Evolutionary conservation across 2,329 filamentous ascomycete species (phyloP), one percentile per base, ranked within the genome.

Genomic region (Zymoseptoria ardabiliae): DNA sequence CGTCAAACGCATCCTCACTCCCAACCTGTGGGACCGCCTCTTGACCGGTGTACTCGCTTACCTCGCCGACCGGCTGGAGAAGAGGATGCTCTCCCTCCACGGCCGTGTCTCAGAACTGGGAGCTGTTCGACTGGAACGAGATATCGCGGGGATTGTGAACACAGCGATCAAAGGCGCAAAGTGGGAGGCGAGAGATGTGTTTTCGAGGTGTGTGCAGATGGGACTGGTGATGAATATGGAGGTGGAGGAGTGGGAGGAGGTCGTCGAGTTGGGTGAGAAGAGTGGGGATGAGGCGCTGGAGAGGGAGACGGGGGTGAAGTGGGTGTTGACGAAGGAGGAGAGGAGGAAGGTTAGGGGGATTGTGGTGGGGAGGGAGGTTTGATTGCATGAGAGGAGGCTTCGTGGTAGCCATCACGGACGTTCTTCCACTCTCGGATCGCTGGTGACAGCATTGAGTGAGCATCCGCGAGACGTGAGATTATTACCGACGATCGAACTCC

Each of bases 191-290:
- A 80, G 90, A 30, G 91, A 96, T 70, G 75, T 83, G 2, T 96
- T 97, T 76, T 80, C 82, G 25, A 84, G 86, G 69, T 89, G 89
- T 59, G 81, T 82, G 60, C 91, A 97, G 79, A 87, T 96, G 68
- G 84, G 89, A 59, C 85, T 95, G 79, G 85, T 96, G 17, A 86
- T 93, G 71, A 93, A 92, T 67, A 95, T 97, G 91, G 92, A 97
- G 72, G 90, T 94, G 35, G 92, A 97, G 59, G 93, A 97, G 75
- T 96, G 91, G 89, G 89, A 93, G 53, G 91, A 94, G 48, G 72
- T 75, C 48, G 70, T 74, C 6, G 75, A 80, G 49, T 75, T 79
- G 30, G 80, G 77, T 41, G 74, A 35, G 72, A 76, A 54, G 71
- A 73, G 61, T 71, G 80, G 77, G 41, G 74, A 35, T 72, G 76